These are phyloP conservation scores for Erysimum cheiranthoides DNA, from an alignment of 345 rosid species.

Conservation along the genomic window DNA sequence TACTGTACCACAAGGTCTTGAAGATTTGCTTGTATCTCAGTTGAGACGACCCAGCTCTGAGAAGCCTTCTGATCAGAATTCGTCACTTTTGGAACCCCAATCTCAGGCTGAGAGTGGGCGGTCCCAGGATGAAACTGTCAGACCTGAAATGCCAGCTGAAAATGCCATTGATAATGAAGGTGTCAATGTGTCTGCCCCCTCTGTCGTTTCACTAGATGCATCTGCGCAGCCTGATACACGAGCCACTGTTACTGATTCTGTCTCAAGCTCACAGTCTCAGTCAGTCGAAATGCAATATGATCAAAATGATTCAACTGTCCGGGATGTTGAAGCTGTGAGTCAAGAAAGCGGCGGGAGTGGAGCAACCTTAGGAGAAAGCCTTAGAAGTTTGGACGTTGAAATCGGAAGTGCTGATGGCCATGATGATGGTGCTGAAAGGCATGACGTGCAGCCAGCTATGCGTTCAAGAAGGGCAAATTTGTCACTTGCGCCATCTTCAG, in stretches of 20 bases:
- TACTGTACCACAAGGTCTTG: constrained; percentile 82
- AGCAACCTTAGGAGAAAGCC: constrained; percentile 95
- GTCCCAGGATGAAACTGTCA: constrained; percentile 54
- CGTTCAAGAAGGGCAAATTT: constrained; percentile 73
- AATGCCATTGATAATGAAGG: constrained; percentile 56
- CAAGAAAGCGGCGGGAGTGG: constrained; percentile 98
- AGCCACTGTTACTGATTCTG: constrained; percentile 54
- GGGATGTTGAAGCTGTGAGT: constrained; percentile 96
- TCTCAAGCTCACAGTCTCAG: constrained; percentile 55
- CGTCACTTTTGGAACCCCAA: constrained; percentile 56
- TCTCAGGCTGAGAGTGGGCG: constrained; percentile 51
- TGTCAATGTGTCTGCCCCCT: constrained; percentile 50
- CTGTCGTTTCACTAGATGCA: constrained; percentile 52
- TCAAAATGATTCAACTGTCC: constrained; percentile 75
- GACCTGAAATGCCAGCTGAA: constrained; percentile 58
- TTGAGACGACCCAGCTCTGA: constrained; percentile 74
- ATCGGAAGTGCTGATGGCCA: constrained; percentile 99
- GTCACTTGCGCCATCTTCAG: constrained; percentile 57
- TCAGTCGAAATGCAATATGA: constrained; percentile 92
- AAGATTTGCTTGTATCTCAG: constrained; percentile 90
- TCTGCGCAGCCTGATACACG: constrained; percentile 56
- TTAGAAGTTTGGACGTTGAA: constrained; percentile 95
- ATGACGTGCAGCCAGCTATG: constrained; percentile 63
- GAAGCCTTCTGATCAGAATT: constrained; percentile 64
- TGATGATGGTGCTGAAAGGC: constrained; percentile 95